Percentiles rank a stretch among this genome's conserved stretches.
These are phyloP conservation scores for Angomonas deanei DNA, from an alignment of 208 protist species.

Conservation along the genomic window DNA sequence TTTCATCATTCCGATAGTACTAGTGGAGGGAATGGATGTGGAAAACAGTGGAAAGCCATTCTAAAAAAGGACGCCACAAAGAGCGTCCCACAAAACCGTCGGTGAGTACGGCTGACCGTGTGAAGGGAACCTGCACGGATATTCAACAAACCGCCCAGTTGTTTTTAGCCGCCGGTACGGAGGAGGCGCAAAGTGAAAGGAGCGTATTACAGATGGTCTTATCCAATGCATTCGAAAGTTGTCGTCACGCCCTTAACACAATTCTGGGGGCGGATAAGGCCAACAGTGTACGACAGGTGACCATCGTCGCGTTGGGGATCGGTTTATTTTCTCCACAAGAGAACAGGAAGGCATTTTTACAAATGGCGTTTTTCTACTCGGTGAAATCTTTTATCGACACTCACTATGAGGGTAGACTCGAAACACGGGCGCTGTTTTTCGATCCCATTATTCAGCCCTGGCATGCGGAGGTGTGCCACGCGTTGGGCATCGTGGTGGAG, in stretches of 20 bases:
- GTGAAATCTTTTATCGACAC: constrained; percentile 10
- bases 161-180: no score
- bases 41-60: constrained; percentile 1
- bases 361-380: constrained; percentile 46
- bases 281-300: neutral
- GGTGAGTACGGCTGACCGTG: no score
- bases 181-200: no score
- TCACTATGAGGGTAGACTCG: no score
- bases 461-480: constrained; percentile 34
- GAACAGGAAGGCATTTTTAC: constrained; percentile 32
- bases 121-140: no score
- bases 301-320: constrained; percentile 46
- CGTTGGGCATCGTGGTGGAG: constrained; percentile 35
- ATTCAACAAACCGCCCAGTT: no score
- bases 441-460: constrained; percentile 14
- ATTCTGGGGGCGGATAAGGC: neutral
- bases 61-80: neutral
- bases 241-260: no score
- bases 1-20: neutral
- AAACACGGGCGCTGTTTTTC: constrained; percentile 11
- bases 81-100: neutral
- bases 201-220: no score
- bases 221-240: no score
- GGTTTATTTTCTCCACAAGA: constrained; percentile 34
- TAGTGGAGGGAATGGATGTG: constrained; percentile 5